These are phyloP conservation scores for Aspergillus terreus DNA, from an alignment of 2,329 filamentous ascomycete genomes.

Conservation along the genomic window DNA sequence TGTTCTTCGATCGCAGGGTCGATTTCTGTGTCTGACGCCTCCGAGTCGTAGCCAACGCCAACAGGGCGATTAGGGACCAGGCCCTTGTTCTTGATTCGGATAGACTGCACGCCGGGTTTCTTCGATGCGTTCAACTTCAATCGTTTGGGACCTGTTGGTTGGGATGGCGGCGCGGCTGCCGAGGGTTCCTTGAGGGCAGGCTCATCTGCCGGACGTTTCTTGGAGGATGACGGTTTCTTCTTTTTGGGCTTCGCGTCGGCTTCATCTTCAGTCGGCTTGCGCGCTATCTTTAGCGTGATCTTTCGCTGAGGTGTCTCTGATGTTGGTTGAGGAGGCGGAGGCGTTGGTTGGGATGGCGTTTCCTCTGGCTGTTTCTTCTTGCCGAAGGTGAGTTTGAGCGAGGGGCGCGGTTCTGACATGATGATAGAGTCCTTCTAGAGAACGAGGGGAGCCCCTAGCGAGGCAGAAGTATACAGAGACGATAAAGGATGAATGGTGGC, in stretches of 20 bases:
- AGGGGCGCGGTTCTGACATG: slow-evolving; percentile 35
- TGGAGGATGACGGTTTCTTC: slow-evolving; percentile 30
- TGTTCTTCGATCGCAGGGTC: slow-evolving; percentile 89
- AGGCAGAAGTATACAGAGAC: background rate
- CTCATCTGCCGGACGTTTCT: slow-evolving; percentile 36
- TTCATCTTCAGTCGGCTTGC: slow-evolving; percentile 21
- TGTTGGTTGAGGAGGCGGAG: slow-evolving; percentile 12
- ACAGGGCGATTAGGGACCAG: slow-evolving; percentile 64
- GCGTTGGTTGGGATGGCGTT: slow-evolving; percentile 12
- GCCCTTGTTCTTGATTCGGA: slow-evolving; percentile 65
- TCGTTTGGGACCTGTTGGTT: slow-evolving; percentile 32
- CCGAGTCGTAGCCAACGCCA: slow-evolving; percentile 93
- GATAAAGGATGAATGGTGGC: background rate
- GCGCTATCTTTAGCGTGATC: slow-evolving; percentile 40
- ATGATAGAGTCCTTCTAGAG: slow-evolving; percentile 3
- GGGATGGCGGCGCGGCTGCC: slow-evolving; percentile 11
- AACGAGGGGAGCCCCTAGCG: background rate
- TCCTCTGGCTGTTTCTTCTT: slow-evolving; percentile 34
- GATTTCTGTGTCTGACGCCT: slow-evolving; percentile 81
- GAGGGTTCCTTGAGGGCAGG: slow-evolving; percentile 22
- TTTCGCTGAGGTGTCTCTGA: slow-evolving; percentile 32
- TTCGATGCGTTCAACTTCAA: slow-evolving; percentile 39
- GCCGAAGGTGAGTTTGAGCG: slow-evolving; percentile 41
- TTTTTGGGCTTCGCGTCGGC: slow-evolving; percentile 27
- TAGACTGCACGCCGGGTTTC: slow-evolving; percentile 38